Evolutionary conservation across 805 yeast genomes (phyloP).

Genomic region (Monosporozyma aerobia): DNA sequence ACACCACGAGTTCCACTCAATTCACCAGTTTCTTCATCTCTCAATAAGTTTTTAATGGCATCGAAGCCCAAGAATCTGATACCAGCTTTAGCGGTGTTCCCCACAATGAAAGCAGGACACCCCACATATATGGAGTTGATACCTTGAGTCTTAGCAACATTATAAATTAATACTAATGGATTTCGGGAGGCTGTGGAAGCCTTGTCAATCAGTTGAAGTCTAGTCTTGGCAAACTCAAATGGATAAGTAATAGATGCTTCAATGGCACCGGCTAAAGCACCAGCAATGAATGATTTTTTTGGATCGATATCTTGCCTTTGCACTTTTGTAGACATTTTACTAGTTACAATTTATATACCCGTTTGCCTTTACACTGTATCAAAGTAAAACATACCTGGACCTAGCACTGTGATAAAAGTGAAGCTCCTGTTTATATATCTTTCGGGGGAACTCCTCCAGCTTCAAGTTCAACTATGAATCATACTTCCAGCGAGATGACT

Average conservation of each 20-base stretch:
- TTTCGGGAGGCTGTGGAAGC: conserved; percentile 60
- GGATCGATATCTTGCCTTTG: conserved; percentile 44
- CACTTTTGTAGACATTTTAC: conserved; percentile 4
- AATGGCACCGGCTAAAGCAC: conserved; percentile 93
- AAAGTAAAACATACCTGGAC: background rate
- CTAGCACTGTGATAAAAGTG: background rate
- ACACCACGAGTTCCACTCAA: conserved; percentile 87
- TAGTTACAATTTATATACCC: background rate
- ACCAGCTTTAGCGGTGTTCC: conserved; percentile 94
- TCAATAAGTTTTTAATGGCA: conserved; percentile 63
- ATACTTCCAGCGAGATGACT: background rate
- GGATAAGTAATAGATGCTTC: conserved; percentile 93
- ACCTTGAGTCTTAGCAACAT: conserved; percentile 72
- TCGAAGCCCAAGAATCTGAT: conserved; percentile 91
- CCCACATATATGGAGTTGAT: conserved; percentile 77
- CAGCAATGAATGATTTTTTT: conserved; percentile 78
- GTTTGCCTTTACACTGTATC: background rate
- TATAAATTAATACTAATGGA: conserved; percentile 72
- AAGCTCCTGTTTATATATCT: background rate
- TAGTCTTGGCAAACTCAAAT: conserved; percentile 92
- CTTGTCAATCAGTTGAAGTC: conserved; percentile 74
- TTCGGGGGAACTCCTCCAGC: background rate
- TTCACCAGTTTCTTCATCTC: conserved; percentile 73
- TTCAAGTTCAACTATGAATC: background rate
- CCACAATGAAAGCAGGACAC: conserved; percentile 92